These are phyloP conservation scores for Magnusiomyces ingens DNA, from an alignment of 1,139 yeast genomes.

Conservation along the genomic window DNA sequence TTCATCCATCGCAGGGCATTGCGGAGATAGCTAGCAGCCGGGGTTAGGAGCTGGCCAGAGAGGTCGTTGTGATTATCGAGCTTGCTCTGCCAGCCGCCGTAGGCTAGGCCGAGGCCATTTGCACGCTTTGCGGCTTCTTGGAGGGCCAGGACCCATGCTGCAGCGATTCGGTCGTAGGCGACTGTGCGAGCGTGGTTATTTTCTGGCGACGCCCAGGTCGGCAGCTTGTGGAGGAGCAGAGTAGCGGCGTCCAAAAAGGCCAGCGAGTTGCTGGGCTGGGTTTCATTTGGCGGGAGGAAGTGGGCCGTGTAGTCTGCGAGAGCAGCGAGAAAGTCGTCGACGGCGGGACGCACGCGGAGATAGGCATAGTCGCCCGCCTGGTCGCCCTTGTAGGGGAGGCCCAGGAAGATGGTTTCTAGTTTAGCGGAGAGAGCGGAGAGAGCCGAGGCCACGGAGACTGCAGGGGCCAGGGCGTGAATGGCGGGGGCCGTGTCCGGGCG, in stretches of 20 bases:
- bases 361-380: constrained; percentile 78
- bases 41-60: constrained; percentile 37
- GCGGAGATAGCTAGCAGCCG: constrained; percentile 22
- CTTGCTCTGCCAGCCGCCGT: constrained; percentile 49
- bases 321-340: constrained; percentile 71
- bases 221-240: constrained; percentile 56
- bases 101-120: constrained; percentile 37
- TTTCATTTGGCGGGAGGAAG: constrained; percentile 73
- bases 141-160: constrained; percentile 66
- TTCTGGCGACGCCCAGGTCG: constrained; percentile 62
- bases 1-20: constrained; percentile 24
- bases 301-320: constrained; percentile 73
- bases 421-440: constrained; percentile 45
- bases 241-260: constrained; percentile 65
- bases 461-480: constrained; percentile 50
- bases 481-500: constrained; percentile 60
- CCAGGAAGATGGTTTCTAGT: constrained; percentile 40
- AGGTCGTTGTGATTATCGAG: constrained; percentile 53
- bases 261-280: constrained; percentile 50
- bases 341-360: constrained; percentile 64
- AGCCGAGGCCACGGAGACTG: constrained; percentile 49
- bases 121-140: constrained; percentile 40
- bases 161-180: constrained; percentile 74
- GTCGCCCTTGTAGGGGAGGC: constrained; percentile 72
- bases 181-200: constrained; percentile 66